Percentiles rank a stretch among this genome's conserved stretches.
These are phyloP conservation scores for Monilinia laxa DNA, from an alignment of 2,329 filamentous ascomycete species.

Conservation along the genomic window DNA sequence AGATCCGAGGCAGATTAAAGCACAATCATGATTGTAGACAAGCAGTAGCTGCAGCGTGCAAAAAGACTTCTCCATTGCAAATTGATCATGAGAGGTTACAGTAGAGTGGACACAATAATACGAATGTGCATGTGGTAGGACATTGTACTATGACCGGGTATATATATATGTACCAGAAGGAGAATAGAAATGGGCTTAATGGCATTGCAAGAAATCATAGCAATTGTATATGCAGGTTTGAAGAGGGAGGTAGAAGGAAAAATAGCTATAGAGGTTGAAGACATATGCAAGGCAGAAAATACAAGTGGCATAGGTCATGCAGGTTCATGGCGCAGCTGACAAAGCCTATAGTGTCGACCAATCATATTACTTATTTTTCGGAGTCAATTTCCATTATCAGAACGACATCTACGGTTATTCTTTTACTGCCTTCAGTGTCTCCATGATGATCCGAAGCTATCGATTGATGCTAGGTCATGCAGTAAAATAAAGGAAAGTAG, in stretches of 20 bases:
- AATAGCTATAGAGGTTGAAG: background rate
- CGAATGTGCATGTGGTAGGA: background rate
- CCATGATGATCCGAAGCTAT: conserved; percentile 5
- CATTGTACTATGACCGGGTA: background rate
- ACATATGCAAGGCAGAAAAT: conserved; percentile 1
- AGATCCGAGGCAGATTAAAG: background rate
- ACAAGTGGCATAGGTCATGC: background rate
- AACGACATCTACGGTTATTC: background rate
- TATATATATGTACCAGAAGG: background rate
- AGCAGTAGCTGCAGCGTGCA: background rate
- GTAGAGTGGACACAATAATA: background rate
- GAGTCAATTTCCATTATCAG: conserved; percentile 1
- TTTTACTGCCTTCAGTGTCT: background rate
- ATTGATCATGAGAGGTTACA: too few species aligned
- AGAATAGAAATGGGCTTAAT: background rate
- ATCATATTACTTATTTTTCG: background rate
- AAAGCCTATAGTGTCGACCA: background rate
- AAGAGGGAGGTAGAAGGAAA: background rate
- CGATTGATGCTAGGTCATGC: background rate
- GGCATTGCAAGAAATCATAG: background rate
- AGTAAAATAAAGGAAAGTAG: background rate
- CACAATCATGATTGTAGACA: background rate
- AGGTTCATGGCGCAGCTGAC: background rate
- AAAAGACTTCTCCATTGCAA: background rate
- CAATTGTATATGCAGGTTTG: too few species aligned